phyloP scores from a whole-genome alignment of 2,329 filamentous ascomycete genomes.

The Didymella arachidicola region DNA sequence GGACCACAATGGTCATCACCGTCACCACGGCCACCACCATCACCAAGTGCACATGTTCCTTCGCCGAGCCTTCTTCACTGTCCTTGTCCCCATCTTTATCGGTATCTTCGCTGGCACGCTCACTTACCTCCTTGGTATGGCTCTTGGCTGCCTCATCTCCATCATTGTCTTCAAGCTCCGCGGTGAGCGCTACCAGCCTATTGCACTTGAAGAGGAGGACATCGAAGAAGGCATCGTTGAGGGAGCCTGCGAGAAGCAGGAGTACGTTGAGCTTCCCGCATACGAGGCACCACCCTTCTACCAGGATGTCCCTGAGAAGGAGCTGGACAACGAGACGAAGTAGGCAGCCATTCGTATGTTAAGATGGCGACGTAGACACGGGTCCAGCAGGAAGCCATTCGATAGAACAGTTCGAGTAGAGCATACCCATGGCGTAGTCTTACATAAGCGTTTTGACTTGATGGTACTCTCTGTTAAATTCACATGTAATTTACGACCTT shows the following conservation, averaged over 20 bases:
- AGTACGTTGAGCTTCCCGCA: constrained; percentile 45
- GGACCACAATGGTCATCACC: constrained; percentile 27
- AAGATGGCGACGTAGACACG: background rate
- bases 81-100: constrained; percentile 72
- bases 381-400: background rate
- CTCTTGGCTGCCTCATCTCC: constrained; percentile 68
- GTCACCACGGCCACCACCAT: constrained; percentile 30
- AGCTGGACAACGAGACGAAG: constrained; percentile 39
- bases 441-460: constrained; percentile 5
- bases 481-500: background rate
- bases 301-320: constrained; percentile 44
- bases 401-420: background rate
- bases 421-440: background rate
- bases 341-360: constrained; percentile 10
- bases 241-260: constrained; percentile 41
- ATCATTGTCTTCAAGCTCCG: constrained; percentile 66
- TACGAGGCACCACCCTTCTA: constrained; percentile 52
- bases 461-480: constrained; percentile 17
- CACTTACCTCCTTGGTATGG: constrained; percentile 72
- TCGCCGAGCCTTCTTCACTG: constrained; percentile 65
- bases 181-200: constrained; percentile 50
- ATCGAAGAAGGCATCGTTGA: constrained; percentile 27
- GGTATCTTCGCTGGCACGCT: constrained; percentile 73
- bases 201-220: constrained; percentile 44
- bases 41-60: constrained; percentile 42